Evolutionary conservation across 2,329 filamentous ascomycete species (phyloP), one percentile per base, ranked within the genome.

Genomic region (Dothistroma pini): DNA sequence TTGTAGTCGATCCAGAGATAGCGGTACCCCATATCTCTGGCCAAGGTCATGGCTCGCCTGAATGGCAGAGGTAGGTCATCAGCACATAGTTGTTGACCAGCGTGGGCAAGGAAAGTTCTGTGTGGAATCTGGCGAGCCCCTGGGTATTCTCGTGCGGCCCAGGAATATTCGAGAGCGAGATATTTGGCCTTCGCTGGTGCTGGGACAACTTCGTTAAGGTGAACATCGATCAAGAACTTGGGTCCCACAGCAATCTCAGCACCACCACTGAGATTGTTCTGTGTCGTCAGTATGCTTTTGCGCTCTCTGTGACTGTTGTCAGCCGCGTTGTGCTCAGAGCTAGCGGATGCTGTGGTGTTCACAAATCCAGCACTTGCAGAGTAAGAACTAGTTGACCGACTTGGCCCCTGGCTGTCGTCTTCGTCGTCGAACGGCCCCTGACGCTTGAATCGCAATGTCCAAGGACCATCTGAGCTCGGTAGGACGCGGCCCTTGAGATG

Each of bases 1-100:
- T 59, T 44, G 29, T 51, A 49, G 41, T 63, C 61, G 31, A 65
- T 61, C 65, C 65, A 67, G 2, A 67, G 53, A 34, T 67, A 64
- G 10, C 38, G 52, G 12, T 60, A 48, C 16, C 59, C 57, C 38
- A 66, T 59, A 5, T 60, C 41, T 31, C 56, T 48, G 1, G 61
- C 59, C n/a, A 65, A 29, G 1, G 21, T 16, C 7, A 59, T 55
- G 2, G 57, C 62, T 32, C 56, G 31, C 14, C n/a, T 19, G 29
- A 64, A 55, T 3, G 25, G n/a, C 21, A 10, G 9, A 38, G 34
- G 34, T 7, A 38, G 34, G 10, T 38, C 34, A 16, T 38, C 34
- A 38, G 34, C 34, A 11, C 3, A 16, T 2, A 38, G 10, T 16
- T 11, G 14, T 11, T 11, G 34, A 11, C 34, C 34, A 11, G 10